A percentile compares a stretch with the other conserved stretches of the same genome.
These are phyloP conservation scores for Brasilioporus rufonigricans DNA, from an alignment of 768 basidiomycete species.

Conservation along the genomic window DNA sequence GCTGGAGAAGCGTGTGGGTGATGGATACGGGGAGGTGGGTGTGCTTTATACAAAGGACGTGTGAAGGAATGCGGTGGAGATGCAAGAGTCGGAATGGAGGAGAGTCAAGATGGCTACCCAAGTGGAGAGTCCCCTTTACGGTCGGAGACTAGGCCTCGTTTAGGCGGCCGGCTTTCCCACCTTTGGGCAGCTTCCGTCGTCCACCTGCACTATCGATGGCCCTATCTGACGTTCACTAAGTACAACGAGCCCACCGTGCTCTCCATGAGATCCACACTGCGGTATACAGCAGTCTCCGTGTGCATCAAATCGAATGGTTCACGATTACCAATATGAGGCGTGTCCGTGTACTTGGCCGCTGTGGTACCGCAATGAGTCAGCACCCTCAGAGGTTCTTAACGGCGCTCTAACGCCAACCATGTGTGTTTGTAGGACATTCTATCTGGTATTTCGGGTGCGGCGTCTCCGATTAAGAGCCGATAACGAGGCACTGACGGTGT, in stretches of 20 bases:
- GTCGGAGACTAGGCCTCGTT: constrained; percentile 22
- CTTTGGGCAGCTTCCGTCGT: constrained; percentile 8
- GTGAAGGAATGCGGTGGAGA: constrained; percentile 22
- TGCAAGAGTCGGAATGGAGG: constrained; percentile 5
- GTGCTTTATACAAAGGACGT: constrained; percentile 31
- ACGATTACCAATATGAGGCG: not conserved
- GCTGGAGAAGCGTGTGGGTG: not conserved
- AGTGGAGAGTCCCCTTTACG: constrained; percentile 23
- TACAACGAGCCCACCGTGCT: not conserved
- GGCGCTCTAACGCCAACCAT: constrained; percentile 31
- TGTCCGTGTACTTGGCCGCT: not conserved
- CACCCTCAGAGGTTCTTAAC: not conserved
- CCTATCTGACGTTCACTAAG: not conserved
- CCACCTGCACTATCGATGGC: constrained; percentile 6
- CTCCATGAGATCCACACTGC: not conserved
- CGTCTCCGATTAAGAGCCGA: not conserved
- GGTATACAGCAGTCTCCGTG: not conserved
- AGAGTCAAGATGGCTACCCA: constrained; percentile 1
- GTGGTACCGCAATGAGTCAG: not conserved
- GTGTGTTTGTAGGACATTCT: not conserved
- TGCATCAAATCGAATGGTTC: not conserved
- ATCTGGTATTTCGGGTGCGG: not conserved
- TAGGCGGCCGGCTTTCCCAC: constrained; percentile 26
- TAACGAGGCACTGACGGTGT: too few relatives aligned
- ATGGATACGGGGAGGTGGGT: not conserved